Conservation (phyloP, 2,329 filamentous ascomycete species). For the Byssoonygena ceratinophila region DNA sequence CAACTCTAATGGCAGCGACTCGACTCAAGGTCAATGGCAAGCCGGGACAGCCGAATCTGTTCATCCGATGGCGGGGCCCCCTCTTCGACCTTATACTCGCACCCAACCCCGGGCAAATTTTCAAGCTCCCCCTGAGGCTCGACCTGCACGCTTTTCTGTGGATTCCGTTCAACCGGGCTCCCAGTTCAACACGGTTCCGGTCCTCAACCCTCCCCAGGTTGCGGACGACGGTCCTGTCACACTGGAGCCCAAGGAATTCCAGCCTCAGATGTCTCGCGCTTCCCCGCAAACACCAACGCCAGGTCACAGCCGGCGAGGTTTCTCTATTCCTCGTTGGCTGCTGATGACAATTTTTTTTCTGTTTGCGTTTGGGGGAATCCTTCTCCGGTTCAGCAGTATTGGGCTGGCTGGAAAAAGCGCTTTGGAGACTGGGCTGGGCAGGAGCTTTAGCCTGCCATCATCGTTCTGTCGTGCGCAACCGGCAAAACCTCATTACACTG, state of each 20-base stretch:
- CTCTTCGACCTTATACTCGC: neutral
- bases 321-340: neutral
- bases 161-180: neutral
- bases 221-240: neutral
- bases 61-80: constrained; percentile 5
- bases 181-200: neutral
- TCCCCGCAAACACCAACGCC: neutral
- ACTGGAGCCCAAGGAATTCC: neutral
- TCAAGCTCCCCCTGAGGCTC: neutral
- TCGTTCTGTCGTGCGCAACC: neutral
- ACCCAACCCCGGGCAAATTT: neutral
- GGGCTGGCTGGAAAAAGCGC: neutral
- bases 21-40: neutral
- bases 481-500: constrained; percentile 8
- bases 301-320: neutral
- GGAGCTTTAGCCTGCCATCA: constrained; percentile 14
- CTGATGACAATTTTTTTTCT: constrained; percentile 13
- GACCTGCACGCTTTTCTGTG: neutral
- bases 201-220: neutral
- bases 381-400: constrained; percentile 16
- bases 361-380: constrained; percentile 15
- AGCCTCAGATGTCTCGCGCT: neutral
- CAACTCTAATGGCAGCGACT: neutral
- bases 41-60: neutral
- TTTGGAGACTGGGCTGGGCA: constrained; percentile 6